Evolutionary conservation across 306 rosid genomes (phyloP), one percentile per base, ranked within the genome.

Genomic region (Fragaria ananassa): DNA sequence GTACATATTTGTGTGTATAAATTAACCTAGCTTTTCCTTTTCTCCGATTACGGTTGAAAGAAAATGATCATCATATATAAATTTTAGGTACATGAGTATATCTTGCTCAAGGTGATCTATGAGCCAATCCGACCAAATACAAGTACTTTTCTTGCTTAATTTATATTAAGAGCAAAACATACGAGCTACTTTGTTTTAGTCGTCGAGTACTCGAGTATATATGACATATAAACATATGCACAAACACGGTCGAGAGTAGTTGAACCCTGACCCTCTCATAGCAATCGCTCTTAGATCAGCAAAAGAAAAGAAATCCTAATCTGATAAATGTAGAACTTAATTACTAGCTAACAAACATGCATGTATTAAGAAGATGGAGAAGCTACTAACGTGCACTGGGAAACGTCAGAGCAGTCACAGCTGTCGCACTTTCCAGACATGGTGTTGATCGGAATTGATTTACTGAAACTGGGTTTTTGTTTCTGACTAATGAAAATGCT

Each of bases 381-480:
- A 61, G 15, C 50, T 49, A 83, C 92, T 83, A 86, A 92, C 97
- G 19, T 76, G 57, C 97, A 90, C 80, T 85, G 79, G 81, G 50
- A 73, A 74, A 62, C 46, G 92, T 90, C 97, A 81, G 88, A 14
- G 53, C 97, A 92, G 92, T 75, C 74, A 62, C 96, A 92, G 93
- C 23, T 72, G 81, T 66, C 74, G 47, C 96, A 86, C 72, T 54
- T 72, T 81, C 17, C 68, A 13, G 96, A 86, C 97, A 92, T 92
- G 84, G 68, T 84, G 84, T 67, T 83, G 83, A 65, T 70, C 70
- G 66, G 74, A 76, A 5, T 58, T 35, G 19, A 49, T 39, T 5
- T 53, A 21, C 34, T 47, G 18, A 78, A 42, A 44, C 12, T 57
- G 70, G 68, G 27, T 27, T 74, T 73, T 25, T 31, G 21, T 25